Evolutionary conservation across 1,139 yeast genomes (phyloP), one percentile per base, ranked within the genome.

Genomic region (Zygoascus sp.): DNA sequence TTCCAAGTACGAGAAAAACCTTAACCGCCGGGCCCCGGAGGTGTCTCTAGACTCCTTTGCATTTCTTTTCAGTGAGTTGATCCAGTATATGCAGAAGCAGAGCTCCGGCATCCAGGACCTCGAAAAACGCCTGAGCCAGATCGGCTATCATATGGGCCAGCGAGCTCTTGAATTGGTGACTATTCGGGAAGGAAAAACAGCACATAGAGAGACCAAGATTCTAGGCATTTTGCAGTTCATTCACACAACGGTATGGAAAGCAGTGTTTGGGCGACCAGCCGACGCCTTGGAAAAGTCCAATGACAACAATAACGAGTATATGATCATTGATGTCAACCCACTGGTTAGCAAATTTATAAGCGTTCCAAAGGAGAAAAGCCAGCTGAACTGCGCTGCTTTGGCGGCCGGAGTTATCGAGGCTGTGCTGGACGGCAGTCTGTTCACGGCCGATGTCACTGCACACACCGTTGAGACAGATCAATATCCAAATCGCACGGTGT

Each of bases 341-440:
- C 59, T 84, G 47, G 74, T 90, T 44, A 77, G 92, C 9, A 82
- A 79, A 57, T 92, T 78, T 62, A 81, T 92, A 21, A 80, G 85
- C 27, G 82, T 85, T 4, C 96, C 96, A 2, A 79, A 77, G 55
- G 95, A 88, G 53, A 81, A 83, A 63, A 82, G 86, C 6, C 82
- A 82, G 54, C 73, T 88, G 58, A 86, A 84, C 59, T 85, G 95
- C 59, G 83, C 86, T 9, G 90, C 96, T 0, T 86, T 85, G 59
- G 79, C 84, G 1, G 97, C 97, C 1, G 98, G 98, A 0, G 78
- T 92, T 22, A 77, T 92, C 22, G 96, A 90, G 63, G 97, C 97
- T 0, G 83, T 92, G 1, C 69, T 92, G 47, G 95, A 87, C 56
- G 76, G 85, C 13, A 77, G 90, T 2, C 83, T 82, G 51, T 90